Percentiles rank a stretch among this genome's conserved stretches.
These are phyloP conservation scores for Fusarium sp. DNA, from an alignment of 2,329 filamentous ascomycete species.

Conservation along the genomic window DNA sequence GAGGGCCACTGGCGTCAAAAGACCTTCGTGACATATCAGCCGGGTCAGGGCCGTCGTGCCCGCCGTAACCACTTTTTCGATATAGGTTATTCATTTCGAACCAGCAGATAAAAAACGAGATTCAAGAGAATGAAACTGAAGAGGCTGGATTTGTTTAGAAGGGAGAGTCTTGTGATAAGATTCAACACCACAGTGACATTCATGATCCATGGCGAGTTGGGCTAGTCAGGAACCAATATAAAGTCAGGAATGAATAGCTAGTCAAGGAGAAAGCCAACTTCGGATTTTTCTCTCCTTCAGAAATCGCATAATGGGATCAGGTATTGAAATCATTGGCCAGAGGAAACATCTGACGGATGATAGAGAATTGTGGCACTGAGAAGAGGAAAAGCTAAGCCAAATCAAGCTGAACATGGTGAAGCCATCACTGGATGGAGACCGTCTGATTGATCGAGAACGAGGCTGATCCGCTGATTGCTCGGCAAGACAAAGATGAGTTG, in stretches of 20 bases:
- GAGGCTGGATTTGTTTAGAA: constrained; percentile 12
- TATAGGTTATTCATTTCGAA: constrained; percentile 23
- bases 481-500: constrained; percentile 12
- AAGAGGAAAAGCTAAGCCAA: constrained; percentile 11
- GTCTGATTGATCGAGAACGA: neutral
- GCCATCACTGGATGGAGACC: neutral
- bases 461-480: constrained; percentile 13
- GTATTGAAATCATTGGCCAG: neutral
- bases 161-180: constrained; percentile 8
- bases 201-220: neutral
- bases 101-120: neutral
- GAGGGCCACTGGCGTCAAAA: constrained; percentile 15
- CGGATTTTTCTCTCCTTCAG: neutral
- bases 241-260: constrained; percentile 19
- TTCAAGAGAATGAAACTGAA: neutral
- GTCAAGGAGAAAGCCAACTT: neutral
- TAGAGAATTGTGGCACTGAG: constrained; percentile 8
- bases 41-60: constrained; percentile 11
- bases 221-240: constrained; percentile 15
- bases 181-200: constrained; percentile 17
- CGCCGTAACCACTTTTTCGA: constrained; percentile 28
- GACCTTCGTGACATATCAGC: constrained; percentile 30
- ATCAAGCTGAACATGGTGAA: constrained; percentile 1
- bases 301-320: neutral
- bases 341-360: neutral